Conservation (phyloP, 2,329 filamentous ascomycete genomes). For the Apiospora malaysiana region DNA sequence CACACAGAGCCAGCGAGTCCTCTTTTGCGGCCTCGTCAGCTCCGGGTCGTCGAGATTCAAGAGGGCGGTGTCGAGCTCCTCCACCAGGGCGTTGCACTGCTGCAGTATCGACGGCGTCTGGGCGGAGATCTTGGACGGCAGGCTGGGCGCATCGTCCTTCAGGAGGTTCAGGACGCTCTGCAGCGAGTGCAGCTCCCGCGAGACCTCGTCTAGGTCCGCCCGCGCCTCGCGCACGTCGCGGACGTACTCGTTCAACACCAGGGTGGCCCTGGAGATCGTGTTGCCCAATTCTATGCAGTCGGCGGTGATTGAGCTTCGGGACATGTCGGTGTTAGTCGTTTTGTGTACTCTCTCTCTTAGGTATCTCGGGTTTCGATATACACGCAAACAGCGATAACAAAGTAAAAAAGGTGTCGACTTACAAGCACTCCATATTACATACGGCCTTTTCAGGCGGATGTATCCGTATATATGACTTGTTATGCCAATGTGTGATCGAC, state of each 20-base stretch:
- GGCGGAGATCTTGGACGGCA: conserved; percentile 43
- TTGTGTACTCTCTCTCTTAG: too few species aligned
- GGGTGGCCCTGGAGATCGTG: conserved; percentile 42
- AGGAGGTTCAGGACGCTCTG: conserved; percentile 46
- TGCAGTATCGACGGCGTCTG: conserved; percentile 44
- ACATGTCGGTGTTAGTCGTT: neutral
- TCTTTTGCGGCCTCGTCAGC: conserved; percentile 44
- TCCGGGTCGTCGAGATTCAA: conserved; percentile 38
- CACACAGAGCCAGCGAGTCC: conserved; percentile 43
- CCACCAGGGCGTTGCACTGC: conserved; percentile 43
- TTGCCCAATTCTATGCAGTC: conserved; percentile 45
- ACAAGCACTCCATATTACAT: conserved; percentile 19
- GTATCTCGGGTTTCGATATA: too few species aligned
- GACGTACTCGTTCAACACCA: conserved; percentile 43
- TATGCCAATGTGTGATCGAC: too few species aligned
- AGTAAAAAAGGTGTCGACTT: neutral
- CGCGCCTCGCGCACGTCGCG: conserved; percentile 49
- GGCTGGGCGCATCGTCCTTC: conserved; percentile 44
- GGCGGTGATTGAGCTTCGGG: conserved; percentile 43
- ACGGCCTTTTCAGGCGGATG: neutral
- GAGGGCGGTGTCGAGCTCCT: conserved; percentile 43
- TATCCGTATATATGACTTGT: neutral
- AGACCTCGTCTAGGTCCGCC: conserved; percentile 45
- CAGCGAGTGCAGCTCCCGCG: conserved; percentile 49
- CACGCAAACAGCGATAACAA: too few species aligned